Base-by-base conservation (phyloP, 129 eudicot genomes). In the Logfia minima region DNA sequence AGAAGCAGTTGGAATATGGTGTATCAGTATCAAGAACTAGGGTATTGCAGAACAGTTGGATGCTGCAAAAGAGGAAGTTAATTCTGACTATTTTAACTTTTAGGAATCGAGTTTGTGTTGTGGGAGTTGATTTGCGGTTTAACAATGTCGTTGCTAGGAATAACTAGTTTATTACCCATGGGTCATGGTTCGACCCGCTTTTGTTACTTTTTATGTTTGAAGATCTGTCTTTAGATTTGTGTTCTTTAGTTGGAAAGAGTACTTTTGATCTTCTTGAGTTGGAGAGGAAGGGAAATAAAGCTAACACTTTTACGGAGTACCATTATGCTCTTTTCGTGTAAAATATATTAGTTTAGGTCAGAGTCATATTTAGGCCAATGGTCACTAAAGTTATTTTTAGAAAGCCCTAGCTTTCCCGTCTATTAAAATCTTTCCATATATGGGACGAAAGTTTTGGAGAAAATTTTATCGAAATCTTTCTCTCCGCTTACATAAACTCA, bases 341-440 rank as follows among this genome's bases (percentile, higher is more conserved):
- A 71, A 4, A 23, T 14, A 8, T 14, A n/a, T 72, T 72, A 10
- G 66, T 72, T 32, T 72, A 5, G 10, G 77, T 32, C 63, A 18
- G 19, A 9, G 21, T 22, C 52, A 29, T 71, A 55, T 19, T n/a
- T 59, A 37, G 59, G n/a, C 21, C 8, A 26, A 24, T 26, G 29
- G 29, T 26, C 29, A 62, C 29, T 26, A 26, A 62, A 75, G 28
- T 41, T 17, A 8, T 39, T 18, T 13, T 62, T 62, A 18, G 45
- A 75, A 41, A 75, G 61, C 71, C 14, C 45, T 43, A 41, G 58
- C 22, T 23, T 75, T 75, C 35, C 14, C 2, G 56, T 62, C 11
- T 26, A 3, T 18, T 8, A 2, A 63, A 41, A 62, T 75, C 11
- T 75, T 75, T 41, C 21, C 26, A 75, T 32, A 37, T 75, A 23